Evolutionary conservation across 257 asterid genomes (phyloP).

Genomic region (Solanum piurae): DNA sequence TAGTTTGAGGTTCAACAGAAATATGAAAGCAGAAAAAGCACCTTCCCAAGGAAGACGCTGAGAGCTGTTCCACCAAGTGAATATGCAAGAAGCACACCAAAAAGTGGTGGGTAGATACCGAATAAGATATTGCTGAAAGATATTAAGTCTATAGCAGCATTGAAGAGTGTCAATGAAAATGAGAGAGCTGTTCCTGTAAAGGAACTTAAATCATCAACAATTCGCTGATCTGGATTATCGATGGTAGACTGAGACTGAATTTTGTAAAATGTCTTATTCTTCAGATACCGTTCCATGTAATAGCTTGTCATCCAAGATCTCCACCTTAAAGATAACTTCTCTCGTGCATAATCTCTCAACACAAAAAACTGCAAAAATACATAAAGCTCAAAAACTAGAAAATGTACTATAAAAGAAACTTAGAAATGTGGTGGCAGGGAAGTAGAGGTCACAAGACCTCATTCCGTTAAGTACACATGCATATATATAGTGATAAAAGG

Average conservation of each 20-base stretch:
- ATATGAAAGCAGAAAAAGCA: conserved; percentile 13
- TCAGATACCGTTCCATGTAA: conserved; percentile 87
- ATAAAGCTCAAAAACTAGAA: neutral
- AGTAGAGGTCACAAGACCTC: neutral
- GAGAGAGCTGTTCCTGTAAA: conserved; percentile 89
- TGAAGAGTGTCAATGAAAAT: conserved; percentile 71
- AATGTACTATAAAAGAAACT: neutral
- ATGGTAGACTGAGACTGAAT: conserved; percentile 80
- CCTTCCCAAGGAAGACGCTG: conserved; percentile 85
- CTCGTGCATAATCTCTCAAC: conserved; percentile 86
- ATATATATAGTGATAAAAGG: neutral
- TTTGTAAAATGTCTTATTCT: conserved; percentile 62
- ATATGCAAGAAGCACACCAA: conserved; percentile 65
- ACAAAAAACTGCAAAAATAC: conserved; percentile 59
- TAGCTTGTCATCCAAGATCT: conserved; percentile 88
- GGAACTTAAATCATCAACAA: conserved; percentile 87
- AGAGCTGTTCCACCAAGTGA: conserved; percentile 87
- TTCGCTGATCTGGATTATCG: conserved; percentile 94
- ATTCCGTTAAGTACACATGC: neutral
- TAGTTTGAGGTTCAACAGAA: neutral
- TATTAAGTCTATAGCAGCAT: conserved; percentile 78
- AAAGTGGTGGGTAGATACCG: conserved; percentile 89
- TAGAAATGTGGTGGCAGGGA: neutral
- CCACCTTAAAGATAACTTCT: conserved; percentile 88
- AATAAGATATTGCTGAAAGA: conserved; percentile 86